Base-by-base conservation (phyloP, 495 filamentous ascomycete species). In the Pyronema omphalodes region DNA sequence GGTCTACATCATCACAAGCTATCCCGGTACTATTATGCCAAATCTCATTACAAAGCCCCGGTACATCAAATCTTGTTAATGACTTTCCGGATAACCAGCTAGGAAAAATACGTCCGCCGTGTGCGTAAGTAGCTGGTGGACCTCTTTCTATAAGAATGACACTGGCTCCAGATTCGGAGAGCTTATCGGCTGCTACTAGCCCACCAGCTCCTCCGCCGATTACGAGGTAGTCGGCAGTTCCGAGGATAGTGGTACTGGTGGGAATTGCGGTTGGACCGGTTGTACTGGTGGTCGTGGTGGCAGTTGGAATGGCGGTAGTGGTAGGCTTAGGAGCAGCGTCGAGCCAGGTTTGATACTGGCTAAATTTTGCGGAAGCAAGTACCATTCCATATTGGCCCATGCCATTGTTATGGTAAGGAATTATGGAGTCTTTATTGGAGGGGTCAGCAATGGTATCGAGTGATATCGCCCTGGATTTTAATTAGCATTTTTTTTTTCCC, bases 61-160 rank as follows among this genome's bases (percentile, higher is more conserved):
- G 84, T n/a, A 88, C 76, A 62, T 88, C 84, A 59, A 86, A 84
- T 34, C 81, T 74, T 39, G 83, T 86, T 45, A 88, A 70, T 47
- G 76, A 75, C 39, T 78, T 79, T 39, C 78, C 79, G 40, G 72
- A 67, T 15, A 84, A 72, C 74, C 83, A 82, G 33, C 74, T 71
- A 33, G 81, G 80, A 19, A 58, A 55, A 43, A 67, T 67, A 57
- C 63, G 73, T 47, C 80, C 80, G 45, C 78, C 77, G 63, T 70
- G 75, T 56, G 73, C 70, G 47, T 72, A 77, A 12, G 76, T 76
- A 37, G 76, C 77, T 48, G 76, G 73, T 6, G 74, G 73, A 17
- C 80, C 80, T 60, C 76, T 76, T 69, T 84, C 81, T 52, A 83
- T 74, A 40, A 85, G 71, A 41, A 85, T 65, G 0, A 83, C 79